These are phyloP conservation scores for Penicillium manginii DNA, from an alignment of 495 filamentous ascomycete species.

Conservation along the genomic window DNA sequence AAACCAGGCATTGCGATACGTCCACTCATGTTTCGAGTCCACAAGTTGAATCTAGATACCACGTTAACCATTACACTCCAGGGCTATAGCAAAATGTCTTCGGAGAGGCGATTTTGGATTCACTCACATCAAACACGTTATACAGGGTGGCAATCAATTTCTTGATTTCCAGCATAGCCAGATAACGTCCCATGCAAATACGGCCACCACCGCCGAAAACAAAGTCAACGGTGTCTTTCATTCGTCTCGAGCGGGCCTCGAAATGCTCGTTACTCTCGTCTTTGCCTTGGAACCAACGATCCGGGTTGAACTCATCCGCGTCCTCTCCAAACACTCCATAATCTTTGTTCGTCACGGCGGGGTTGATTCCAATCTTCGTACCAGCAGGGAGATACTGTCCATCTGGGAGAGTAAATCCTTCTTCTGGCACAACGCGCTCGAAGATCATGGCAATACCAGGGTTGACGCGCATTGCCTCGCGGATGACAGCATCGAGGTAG, in stretches of 20 bases:
- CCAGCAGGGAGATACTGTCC: constrained; percentile 52
- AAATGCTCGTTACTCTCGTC: constrained; percentile 21
- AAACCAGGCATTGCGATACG: constrained; percentile 35
- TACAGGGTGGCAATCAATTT: constrained; percentile 77
- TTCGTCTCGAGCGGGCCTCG: constrained; percentile 17
- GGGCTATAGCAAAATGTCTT: background rate
- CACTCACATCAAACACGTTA: constrained; percentile 64
- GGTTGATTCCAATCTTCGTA: constrained; percentile 63
- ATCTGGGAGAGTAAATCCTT: constrained; percentile 56
- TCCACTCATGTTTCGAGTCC: constrained; percentile 33
- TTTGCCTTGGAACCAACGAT: constrained; percentile 61
- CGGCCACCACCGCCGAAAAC: constrained; percentile 68
- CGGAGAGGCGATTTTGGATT: background rate
- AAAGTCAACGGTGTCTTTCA: constrained; percentile 40
- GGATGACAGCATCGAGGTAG: constrained; percentile 35
- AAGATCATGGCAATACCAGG: constrained; percentile 65
- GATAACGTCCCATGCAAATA: constrained; percentile 73
- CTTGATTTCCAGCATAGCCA: constrained; percentile 76
- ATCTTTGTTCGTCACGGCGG: constrained; percentile 60
- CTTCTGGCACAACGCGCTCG: constrained; percentile 65
- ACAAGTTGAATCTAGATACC: constrained; percentile 30
- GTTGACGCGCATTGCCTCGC: constrained; percentile 61
- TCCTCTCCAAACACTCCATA: constrained; percentile 57
- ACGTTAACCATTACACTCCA: background rate
- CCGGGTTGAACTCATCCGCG: constrained; percentile 56